Conservation (phyloP, 2,329 filamentous ascomycete species). For the Arthrobotrys conoides region DNA sequence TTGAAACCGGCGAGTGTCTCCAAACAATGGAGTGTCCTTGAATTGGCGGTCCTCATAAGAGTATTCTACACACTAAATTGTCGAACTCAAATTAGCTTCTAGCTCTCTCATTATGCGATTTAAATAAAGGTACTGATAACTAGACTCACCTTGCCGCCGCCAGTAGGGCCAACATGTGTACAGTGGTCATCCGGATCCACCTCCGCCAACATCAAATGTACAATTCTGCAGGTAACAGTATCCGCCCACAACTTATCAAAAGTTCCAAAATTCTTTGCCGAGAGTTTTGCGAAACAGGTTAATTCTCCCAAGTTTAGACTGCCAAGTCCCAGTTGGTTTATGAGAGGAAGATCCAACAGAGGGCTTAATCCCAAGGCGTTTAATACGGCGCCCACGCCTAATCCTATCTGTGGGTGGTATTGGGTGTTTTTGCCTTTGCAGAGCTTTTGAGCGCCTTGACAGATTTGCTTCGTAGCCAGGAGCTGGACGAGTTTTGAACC, state of each 20-base stretch:
- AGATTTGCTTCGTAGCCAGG: constrained; percentile 65
- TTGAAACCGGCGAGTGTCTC: constrained; percentile 24
- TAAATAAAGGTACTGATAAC: not conserved
- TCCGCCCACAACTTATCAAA: constrained; percentile 69
- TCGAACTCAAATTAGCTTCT: constrained; percentile 1
- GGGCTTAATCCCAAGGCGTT: constrained; percentile 19
- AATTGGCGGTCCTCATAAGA: constrained; percentile 40
- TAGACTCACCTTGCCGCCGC: constrained; percentile 57
- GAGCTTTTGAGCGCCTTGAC: constrained; percentile 65
- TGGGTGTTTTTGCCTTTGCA: constrained; percentile 67
- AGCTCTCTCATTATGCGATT: too few species aligned
- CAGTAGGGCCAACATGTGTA: constrained; percentile 45
- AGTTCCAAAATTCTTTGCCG: constrained; percentile 66
- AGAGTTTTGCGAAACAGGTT: constrained; percentile 66
- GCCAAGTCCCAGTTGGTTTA: constrained; percentile 28
- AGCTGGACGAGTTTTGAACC: constrained; percentile 64
- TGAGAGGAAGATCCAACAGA: constrained; percentile 2
- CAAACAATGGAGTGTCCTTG: constrained; percentile 25
- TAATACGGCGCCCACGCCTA: constrained; percentile 3
- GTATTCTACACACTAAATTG: constrained; percentile 41
- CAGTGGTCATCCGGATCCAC: constrained; percentile 52
- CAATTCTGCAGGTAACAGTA: constrained; percentile 68
- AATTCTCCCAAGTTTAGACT: constrained; percentile 60
- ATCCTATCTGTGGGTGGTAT: constrained; percentile 62
- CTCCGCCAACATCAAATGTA: constrained; percentile 67